phyloP scores from a whole-genome alignment of 2,329 filamentous ascomycete genomes.

The Talaromyces sp. region DNA sequence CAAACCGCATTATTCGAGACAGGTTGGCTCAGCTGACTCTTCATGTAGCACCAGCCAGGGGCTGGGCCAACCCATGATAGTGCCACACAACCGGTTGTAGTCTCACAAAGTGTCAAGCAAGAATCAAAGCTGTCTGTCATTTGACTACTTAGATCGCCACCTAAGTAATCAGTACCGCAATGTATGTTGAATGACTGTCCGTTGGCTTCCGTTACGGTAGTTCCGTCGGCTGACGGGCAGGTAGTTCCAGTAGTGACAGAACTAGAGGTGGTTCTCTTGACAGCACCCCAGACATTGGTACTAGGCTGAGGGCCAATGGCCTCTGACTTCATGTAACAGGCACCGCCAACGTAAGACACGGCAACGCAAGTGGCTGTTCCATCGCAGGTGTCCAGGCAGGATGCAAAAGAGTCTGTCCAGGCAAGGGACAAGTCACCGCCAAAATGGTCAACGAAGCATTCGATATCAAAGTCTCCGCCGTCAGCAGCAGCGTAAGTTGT shows the following conservation, averaged over 20 bases:
- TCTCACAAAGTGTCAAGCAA: not conserved
- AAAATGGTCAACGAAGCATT: not conserved
- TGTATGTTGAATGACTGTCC: not conserved
- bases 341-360: not conserved
- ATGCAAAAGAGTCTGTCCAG: not conserved
- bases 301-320: not conserved
- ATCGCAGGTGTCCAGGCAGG: not conserved
- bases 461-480: not conserved
- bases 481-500: not conserved
- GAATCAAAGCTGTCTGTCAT: not conserved
- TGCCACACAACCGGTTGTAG: not conserved
- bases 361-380: not conserved
- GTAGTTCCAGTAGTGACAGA: not conserved
- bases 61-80: not conserved
- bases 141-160: not conserved
- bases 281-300: not conserved
- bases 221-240: not conserved
- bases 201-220: not conserved
- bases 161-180: not conserved
- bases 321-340: not conserved
- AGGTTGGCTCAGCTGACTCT: not conserved
- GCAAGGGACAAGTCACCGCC: not conserved
- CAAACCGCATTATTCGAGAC: not conserved
- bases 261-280: not conserved
- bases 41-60: not conserved